A percentile compares a stretch with the other conserved stretches of the same genome.
These are phyloP conservation scores for Rhizomucor pusillus DNA, from an alignment of 371 early-diverging fungal species.

Conservation along the genomic window DNA sequence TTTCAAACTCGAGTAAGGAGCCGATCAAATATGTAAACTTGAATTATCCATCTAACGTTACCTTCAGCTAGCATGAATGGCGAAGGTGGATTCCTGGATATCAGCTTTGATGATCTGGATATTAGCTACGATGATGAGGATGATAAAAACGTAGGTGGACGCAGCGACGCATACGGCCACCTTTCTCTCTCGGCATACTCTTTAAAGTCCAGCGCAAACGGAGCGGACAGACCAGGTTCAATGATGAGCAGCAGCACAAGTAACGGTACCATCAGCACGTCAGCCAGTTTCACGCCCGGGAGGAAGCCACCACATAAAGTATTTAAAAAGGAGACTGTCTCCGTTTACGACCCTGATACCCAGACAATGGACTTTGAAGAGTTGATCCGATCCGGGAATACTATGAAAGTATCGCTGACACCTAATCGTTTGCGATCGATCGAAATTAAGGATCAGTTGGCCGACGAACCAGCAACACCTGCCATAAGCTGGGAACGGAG, in stretches of 20 bases:
- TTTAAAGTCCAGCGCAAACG: conserved; percentile 12
- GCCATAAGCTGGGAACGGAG: conserved; percentile 31
- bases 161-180: not conserved
- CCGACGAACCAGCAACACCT: conserved; percentile 5
- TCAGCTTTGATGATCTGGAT: conserved; percentile 34
- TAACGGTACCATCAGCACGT: conserved; percentile 18
- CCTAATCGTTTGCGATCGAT: conserved; percentile 55
- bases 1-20: too few relatives aligned
- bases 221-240: conserved; percentile 26
- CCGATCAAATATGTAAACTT: too few relatives aligned
- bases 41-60: not conserved
- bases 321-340: conserved; percentile 38
- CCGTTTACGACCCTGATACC: conserved; percentile 38
- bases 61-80: conserved; percentile 4
- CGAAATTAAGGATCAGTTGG: conserved; percentile 38
- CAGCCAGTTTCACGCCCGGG: conserved; percentile 11
- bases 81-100: conserved; percentile 4
- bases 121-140: conserved; percentile 33
- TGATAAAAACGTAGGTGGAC: conserved; percentile 3
- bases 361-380: conserved; percentile 45
- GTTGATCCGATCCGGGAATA: conserved; percentile 50
- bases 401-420: conserved; percentile 54
- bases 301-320: conserved; percentile 39
- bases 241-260: conserved; percentile 31
- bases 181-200: conserved; percentile 18